A percentile compares a stretch with the other conserved stretches of the same genome.
phyloP scores from a whole-genome alignment of 106 monocot genomes.

The Vanilla planifolia region DNA sequence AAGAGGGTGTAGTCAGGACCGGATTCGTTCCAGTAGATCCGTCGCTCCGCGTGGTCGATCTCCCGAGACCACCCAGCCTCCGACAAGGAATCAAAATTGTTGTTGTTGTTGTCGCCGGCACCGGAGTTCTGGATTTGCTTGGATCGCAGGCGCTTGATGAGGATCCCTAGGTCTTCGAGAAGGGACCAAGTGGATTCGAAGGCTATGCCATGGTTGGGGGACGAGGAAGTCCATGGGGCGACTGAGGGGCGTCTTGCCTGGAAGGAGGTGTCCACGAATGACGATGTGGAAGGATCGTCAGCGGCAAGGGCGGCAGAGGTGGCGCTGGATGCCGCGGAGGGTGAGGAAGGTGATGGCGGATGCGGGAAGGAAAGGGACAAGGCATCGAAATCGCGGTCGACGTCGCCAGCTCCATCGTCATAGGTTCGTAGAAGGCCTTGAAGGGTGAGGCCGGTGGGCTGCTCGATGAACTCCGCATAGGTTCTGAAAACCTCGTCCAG shows the following conservation, averaged over 20 bases:
- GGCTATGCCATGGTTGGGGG: conserved; percentile 56
- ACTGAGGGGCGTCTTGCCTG: conserved; percentile 10
- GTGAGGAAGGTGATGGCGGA: conserved; percentile 5
- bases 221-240: conserved; percentile 35
- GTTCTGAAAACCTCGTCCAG: conserved; percentile 64
- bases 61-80: conserved; percentile 95
- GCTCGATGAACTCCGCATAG: conserved; percentile 42
- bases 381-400: conserved; percentile 63
- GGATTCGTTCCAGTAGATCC: conserved; percentile 57
- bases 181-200: conserved; percentile 64
- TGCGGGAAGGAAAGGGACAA: conserved; percentile 12
- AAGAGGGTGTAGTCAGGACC: conserved; percentile 52
- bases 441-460: conserved; percentile 21
- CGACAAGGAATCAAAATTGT: conserved; percentile 76
- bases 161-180: conserved; percentile 73
- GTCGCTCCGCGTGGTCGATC: conserved; percentile 28
- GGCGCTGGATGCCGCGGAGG: conserved; percentile 7
- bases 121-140: conserved; percentile 53
- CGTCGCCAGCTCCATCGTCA: conserved; percentile 61
- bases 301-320: background rate
- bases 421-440: conserved; percentile 42
- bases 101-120: conserved; percentile 35
- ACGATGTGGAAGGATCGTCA: conserved; percentile 7
- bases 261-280: background rate
- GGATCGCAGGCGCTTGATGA: conserved; percentile 56